Evolutionary conservation across 768 basidiomycete genomes (phyloP).

Genomic region (Pisolithus sp.): DNA sequence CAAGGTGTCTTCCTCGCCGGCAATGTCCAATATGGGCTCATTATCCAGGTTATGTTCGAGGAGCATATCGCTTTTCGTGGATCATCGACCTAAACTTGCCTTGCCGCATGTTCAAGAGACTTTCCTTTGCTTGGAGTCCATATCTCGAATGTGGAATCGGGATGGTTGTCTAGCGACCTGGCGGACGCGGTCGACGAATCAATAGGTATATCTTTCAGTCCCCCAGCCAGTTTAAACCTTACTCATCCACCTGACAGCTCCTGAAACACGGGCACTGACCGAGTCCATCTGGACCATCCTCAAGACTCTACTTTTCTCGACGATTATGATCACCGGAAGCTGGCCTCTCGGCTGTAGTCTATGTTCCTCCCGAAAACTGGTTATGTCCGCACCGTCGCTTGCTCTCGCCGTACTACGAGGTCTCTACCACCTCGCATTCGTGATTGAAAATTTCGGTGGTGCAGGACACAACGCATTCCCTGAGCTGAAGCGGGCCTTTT

Average conservation of each 20-base stretch:
- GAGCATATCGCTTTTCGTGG: conserved; percentile 29
- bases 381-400: conserved; percentile 39
- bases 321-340: conserved; percentile 64
- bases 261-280: conserved; percentile 38
- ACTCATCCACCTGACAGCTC: conserved; percentile 24
- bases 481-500: conserved; percentile 71
- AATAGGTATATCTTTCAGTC: conserved; percentile 30
- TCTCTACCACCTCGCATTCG: conserved; percentile 64
- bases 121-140: conserved; percentile 24
- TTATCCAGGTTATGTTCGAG: conserved; percentile 36
- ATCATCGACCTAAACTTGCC: conserved; percentile 25
- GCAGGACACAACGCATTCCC: conserved; percentile 48
- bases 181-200: conserved; percentile 16
- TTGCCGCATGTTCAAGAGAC: conserved; percentile 22
- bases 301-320: conserved; percentile 72
- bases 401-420: conserved; percentile 50
- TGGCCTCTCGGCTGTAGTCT: conserved; percentile 49
- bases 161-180: conserved; percentile 41
- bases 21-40: conserved; percentile 33
- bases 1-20: conserved; percentile 27
- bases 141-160: conserved; percentile 41
- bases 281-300: conserved; percentile 59
- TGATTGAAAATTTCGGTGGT: conserved; percentile 77
- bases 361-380: conserved; percentile 37
- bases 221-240: conserved; percentile 12